Base-by-base conservation (phyloP, 139 green algal genomes). In the Closterium sp. region DNA sequence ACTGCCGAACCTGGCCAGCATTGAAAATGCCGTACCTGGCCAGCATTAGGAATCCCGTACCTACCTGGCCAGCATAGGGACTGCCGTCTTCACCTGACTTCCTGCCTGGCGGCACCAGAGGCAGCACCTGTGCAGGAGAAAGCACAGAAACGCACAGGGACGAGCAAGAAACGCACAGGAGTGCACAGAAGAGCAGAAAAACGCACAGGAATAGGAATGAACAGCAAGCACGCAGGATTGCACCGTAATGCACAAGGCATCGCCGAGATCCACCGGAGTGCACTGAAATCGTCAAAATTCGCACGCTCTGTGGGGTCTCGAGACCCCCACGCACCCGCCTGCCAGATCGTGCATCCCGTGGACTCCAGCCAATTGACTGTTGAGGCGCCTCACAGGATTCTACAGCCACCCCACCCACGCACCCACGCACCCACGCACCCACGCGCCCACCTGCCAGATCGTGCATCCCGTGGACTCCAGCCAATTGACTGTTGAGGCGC, bases 31-130 rank as follows among this genome's bases (percentile, higher is more conserved):
- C 55, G 12, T 84, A 90, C 87, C 64, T 96, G 95, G 83, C 97
- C 97, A 6, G 55, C 55, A 76, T 28, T 28, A 16, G 43, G 9
- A 28, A 2, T 28, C 12, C 43, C 9, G 8, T 69, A 69, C 43
- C 43, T 84, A 90, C 87, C 69, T 96, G 95, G 83, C 97, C 97
- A 6, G 95, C 96, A 95, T 99, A 99, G 10, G 98, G 98, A 2
- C 96, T 98, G 95, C 96, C 98, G 91, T 96, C 95, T 0, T 95
- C 94, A 23, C 84, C 90, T 64, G 90, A 90, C 34, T 90, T 90
- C 23, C 91, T 23, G 91, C 99, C 98, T 8, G 98, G 98, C 0
- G 98, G 98, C 34, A 98, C 98, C 33, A 99, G 94, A 0, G 98
- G 98, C 87, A 99, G 95, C 88, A 99, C 94, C 95, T 98, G 97